phyloP scores from a whole-genome alignment of 2,329 filamentous ascomycete species.

The Orbilia blumenaviensis region DNA sequence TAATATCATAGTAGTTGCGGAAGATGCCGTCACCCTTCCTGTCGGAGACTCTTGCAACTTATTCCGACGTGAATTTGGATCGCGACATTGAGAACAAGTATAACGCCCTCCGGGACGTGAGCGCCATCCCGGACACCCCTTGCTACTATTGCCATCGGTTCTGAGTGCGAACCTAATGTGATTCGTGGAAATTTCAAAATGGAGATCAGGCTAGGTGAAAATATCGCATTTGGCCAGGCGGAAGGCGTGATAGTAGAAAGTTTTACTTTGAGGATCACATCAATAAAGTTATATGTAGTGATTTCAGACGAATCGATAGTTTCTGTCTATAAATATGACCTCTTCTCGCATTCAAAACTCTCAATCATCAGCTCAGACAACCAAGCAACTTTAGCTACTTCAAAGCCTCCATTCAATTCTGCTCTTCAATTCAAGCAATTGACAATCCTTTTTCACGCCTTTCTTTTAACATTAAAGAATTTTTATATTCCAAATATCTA shows the following conservation, averaged over 20 bases:
- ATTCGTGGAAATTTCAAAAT: conserved; percentile 21
- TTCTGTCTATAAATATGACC: conserved; percentile 32
- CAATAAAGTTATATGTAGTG: background rate
- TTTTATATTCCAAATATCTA: background rate
- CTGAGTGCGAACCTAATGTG: background rate
- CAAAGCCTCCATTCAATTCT: conserved; percentile 1
- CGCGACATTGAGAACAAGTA: conserved; percentile 5
- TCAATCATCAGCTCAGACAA: conserved; percentile 14
- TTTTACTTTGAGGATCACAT: background rate
- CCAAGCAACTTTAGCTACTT: background rate
- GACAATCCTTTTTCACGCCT: background rate
- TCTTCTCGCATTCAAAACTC: background rate
- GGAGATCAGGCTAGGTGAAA: background rate
- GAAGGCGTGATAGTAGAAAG: background rate
- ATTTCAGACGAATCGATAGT: background rate
- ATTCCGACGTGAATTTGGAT: conserved; percentile 10
- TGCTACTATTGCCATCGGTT: background rate
- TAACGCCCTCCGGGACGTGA: background rate
- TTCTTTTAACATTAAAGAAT: background rate
- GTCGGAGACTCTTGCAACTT: conserved; percentile 5
- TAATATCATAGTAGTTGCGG: background rate
- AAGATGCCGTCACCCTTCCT: background rate
- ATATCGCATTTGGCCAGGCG: conserved; percentile 7
- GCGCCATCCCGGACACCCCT: background rate
- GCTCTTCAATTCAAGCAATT: conserved; percentile 2